Percentiles rank a stretch among this genome's conserved stretches.
These are phyloP conservation scores for Tephrocybe sp. DNA, from an alignment of 768 basidiomycete genomes.

Conservation along the genomic window DNA sequence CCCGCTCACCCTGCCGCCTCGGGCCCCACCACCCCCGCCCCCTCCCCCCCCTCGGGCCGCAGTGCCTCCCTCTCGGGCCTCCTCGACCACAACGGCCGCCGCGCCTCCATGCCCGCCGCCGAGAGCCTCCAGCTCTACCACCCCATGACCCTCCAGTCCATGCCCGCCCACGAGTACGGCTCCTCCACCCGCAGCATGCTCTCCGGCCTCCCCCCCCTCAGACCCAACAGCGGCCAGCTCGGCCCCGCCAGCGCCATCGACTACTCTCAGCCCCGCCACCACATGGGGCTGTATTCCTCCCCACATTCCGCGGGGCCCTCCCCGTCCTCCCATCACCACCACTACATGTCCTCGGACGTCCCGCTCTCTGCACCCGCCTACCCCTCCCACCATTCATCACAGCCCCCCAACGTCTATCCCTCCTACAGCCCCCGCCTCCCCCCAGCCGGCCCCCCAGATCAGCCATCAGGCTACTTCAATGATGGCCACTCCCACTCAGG, in stretches of 20 bases:
- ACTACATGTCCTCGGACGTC: conserved; percentile 39
- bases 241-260: conserved; percentile 34
- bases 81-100: conserved; percentile 47
- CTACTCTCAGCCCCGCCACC: conserved; percentile 31
- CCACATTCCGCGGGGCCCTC: conserved; percentile 42
- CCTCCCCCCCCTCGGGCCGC: conserved; percentile 59
- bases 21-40: conserved; percentile 76
- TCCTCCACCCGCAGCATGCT: conserved; percentile 47
- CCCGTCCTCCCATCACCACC: conserved; percentile 27
- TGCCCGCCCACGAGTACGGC: conserved; percentile 45
- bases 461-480: conserved; percentile 34
- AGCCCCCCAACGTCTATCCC: conserved; percentile 34
- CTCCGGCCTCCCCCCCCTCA: conserved; percentile 38
- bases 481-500: conserved; percentile 38
- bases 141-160: conserved; percentile 74
- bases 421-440: conserved; percentile 35
- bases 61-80: conserved; percentile 41
- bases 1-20: conserved; percentile 77
- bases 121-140: conserved; percentile 76
- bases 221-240: conserved; percentile 26
- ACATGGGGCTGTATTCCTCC: conserved; percentile 35
- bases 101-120: conserved; percentile 64
- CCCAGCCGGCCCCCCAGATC: conserved; percentile 21
- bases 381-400: conserved; percentile 30
- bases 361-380: conserved; percentile 55